Conservation (phyloP, 1,139 yeast species). For the Yamadazyma epiphylla region DNA sequence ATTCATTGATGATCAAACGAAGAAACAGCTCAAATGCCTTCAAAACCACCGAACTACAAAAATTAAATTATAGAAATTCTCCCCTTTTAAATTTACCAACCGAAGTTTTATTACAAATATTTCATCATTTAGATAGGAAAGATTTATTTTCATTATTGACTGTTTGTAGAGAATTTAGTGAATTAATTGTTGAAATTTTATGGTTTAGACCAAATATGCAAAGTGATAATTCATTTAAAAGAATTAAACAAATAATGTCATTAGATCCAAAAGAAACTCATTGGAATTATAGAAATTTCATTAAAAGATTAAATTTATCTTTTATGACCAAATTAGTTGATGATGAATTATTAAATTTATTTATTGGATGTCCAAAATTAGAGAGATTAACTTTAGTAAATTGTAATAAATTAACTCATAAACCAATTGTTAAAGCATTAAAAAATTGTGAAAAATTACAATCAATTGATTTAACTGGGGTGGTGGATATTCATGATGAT, state of each 20-base stretch:
- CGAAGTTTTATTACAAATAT: constrained; percentile 70
- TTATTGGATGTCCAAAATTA: constrained; percentile 65
- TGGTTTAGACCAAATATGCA: constrained; percentile 89
- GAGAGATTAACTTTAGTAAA: constrained; percentile 85
- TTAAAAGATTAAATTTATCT: constrained; percentile 78
- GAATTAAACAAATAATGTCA: constrained; percentile 54
- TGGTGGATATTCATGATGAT: constrained; percentile 62
- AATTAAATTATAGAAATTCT: constrained; percentile 27
- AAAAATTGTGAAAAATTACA: constrained; percentile 67
- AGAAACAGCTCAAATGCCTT: constrained; percentile 16
- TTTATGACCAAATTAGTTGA: constrained; percentile 66
- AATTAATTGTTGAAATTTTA: constrained; percentile 70
- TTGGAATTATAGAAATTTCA: constrained; percentile 71
- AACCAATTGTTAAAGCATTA: constrained; percentile 59
- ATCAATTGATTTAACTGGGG: constrained; percentile 88
- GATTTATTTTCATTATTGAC: constrained; percentile 69
- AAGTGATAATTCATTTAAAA: constrained; percentile 46
- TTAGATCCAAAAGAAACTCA: constrained; percentile 46
- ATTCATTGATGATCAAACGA: constrained; percentile 30
- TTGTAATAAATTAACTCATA: constrained; percentile 63
- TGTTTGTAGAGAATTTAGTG: constrained; percentile 82
- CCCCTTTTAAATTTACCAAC: constrained; percentile 68
- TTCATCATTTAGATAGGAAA: constrained; percentile 60
- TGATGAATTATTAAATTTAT: constrained; percentile 55
- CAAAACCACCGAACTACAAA: constrained; percentile 18